A percentile compares a stretch with the other conserved stretches of the same genome.
These are phyloP conservation scores for Penium margaritaceum DNA, from an alignment of 139 green algal species.

Conservation along the genomic window DNA sequence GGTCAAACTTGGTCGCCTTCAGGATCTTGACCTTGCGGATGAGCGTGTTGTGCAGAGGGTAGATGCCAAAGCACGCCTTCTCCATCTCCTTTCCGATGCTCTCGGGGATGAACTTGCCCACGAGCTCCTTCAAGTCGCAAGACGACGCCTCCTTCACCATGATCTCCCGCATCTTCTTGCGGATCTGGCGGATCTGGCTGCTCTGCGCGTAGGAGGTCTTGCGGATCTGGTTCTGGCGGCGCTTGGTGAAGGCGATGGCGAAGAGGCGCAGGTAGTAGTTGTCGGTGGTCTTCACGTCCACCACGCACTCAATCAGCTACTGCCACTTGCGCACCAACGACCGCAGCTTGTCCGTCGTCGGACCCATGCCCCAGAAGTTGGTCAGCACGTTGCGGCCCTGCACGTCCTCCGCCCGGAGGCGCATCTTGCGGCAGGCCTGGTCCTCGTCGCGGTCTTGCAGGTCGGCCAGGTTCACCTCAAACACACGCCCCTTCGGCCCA, in stretches of 20 bases:
- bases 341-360: slow-evolving; percentile 98
- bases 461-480: slow-evolving; percentile 91
- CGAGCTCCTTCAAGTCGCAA: slow-evolving; percentile 96
- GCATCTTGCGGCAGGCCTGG: slow-evolving; percentile 95
- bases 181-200: slow-evolving; percentile 81
- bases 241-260: slow-evolving; percentile 96
- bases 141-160: slow-evolving; percentile 80
- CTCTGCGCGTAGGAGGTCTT: slow-evolving; percentile 89
- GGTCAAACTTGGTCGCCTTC: slow-evolving; percentile 94
- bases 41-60: slow-evolving; percentile 85
- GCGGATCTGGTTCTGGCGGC: slow-evolving; percentile 82
- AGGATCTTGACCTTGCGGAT: slow-evolving; percentile 98
- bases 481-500: slow-evolving; percentile 91
- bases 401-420: slow-evolving; percentile 89
- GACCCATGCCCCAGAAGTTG: slow-evolving; percentile 97
- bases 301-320: slow-evolving; percentile 90
- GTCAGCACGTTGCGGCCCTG: slow-evolving; percentile 89
- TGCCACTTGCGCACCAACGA: slow-evolving; percentile 98
- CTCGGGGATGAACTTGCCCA: slow-evolving; percentile 98
- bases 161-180: slow-evolving; percentile 98
- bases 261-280: slow-evolving; percentile 95
- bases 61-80: slow-evolving; percentile 79
- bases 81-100: slow-evolving; percentile 95
- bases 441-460: slow-evolving; percentile 96
- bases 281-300: slow-evolving; percentile 98